phyloP scores from a whole-genome alignment of 495 filamentous ascomycete species.

The Delitschia confertaspora region DNA sequence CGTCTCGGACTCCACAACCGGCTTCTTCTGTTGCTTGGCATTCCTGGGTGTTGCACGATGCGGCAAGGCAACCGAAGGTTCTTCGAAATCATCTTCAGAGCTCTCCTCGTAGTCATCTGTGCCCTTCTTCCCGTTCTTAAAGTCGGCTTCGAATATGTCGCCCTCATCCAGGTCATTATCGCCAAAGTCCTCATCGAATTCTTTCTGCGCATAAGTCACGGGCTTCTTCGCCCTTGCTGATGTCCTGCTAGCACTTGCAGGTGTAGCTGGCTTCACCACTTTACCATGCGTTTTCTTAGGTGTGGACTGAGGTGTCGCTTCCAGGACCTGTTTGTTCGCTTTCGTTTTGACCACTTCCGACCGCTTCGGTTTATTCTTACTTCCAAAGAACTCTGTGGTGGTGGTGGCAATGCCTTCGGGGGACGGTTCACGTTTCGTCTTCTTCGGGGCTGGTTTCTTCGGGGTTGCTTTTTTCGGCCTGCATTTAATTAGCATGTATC shows the following conservation, averaged over 20 bases:
- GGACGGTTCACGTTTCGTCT: slow-evolving; percentile 28
- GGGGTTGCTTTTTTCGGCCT: slow-evolving; percentile 28
- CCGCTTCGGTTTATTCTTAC: slow-evolving; percentile 36
- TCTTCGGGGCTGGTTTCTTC: slow-evolving; percentile 31
- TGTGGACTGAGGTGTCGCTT: slow-evolving; percentile 28
- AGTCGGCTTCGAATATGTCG: slow-evolving; percentile 31
- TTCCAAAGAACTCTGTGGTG: slow-evolving; percentile 34
- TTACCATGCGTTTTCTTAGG: slow-evolving; percentile 24
- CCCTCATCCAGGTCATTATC: slow-evolving; percentile 34
- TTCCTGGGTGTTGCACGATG: slow-evolving; percentile 24
- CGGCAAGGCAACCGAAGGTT: slow-evolving; percentile 19
- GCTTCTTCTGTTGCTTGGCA: slow-evolving; percentile 26
- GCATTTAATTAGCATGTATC: slow-evolving; percentile 5
- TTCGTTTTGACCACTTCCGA: slow-evolving; percentile 29
- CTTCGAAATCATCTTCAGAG: slow-evolving; percentile 26
- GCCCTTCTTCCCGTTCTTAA: slow-evolving; percentile 26
- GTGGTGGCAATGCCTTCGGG: slow-evolving; percentile 31
- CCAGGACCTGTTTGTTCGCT: slow-evolving; percentile 20
- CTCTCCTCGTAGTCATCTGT: slow-evolving; percentile 34
- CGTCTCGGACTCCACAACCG: slow-evolving; percentile 29
- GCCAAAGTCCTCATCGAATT: slow-evolving; percentile 34
- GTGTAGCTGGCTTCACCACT: slow-evolving; percentile 9
- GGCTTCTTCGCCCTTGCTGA: slow-evolving; percentile 21
- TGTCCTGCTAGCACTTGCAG: slow-evolving; percentile 21
- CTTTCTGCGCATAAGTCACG: slow-evolving; percentile 28